Conservation (phyloP, 2,329 filamentous ascomycete genomes). For the Epichloe sp. region DNA sequence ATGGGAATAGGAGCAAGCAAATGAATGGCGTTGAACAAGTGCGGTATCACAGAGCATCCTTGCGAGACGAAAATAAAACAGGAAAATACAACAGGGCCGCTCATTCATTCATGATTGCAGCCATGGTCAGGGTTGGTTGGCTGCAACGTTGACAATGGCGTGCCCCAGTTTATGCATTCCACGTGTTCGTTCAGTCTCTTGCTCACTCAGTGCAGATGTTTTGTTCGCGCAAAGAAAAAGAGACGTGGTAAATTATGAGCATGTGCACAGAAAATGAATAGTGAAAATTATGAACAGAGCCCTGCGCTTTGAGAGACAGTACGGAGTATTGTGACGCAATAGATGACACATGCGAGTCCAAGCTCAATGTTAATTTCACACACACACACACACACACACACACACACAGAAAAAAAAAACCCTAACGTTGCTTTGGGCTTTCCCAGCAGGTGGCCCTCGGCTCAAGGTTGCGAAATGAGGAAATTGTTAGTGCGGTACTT, state of each 20-base stretch:
- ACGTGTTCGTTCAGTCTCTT: conserved; percentile 6
- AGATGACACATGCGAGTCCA: background rate
- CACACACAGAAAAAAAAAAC: too few species aligned
- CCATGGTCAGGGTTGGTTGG: background rate
- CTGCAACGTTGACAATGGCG: background rate
- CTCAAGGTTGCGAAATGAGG: conserved; percentile 6
- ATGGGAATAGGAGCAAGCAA: background rate
- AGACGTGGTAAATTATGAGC: too few species aligned
- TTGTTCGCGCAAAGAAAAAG: background rate
- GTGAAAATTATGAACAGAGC: background rate
- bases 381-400: too few species aligned
- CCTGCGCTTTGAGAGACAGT: background rate
- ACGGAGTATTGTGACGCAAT: background rate
- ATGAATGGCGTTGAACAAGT: background rate
- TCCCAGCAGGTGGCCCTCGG: background rate
- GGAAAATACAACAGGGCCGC: background rate
- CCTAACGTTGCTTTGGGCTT: background rate
- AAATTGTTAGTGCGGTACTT: conserved; percentile 29
- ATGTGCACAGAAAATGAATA: background rate
- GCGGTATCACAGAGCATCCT: background rate
- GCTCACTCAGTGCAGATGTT: background rate
- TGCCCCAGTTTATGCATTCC: conserved; percentile 3
- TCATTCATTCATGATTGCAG: background rate
- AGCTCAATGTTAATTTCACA: background rate
- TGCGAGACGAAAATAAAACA: background rate